Evolutionary conservation across 2,329 filamentous ascomycete genomes (phyloP), one percentile per base, ranked within the genome.

Genomic region (Aspergillus sp.): DNA sequence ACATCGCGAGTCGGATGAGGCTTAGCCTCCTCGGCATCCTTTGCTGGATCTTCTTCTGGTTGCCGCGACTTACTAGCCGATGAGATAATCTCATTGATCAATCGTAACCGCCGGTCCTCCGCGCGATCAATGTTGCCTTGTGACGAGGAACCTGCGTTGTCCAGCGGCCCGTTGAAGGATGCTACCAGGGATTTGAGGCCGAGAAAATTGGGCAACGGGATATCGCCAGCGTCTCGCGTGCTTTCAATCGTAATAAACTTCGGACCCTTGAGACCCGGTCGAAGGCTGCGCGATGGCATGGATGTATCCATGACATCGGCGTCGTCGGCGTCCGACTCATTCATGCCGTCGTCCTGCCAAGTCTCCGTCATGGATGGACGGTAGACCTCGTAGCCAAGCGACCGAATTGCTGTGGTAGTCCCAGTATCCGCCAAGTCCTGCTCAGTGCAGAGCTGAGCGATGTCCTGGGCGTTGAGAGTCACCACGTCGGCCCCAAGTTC

Each of bases 301-400:
- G 55, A 45, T 16, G 55, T 51, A 3, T 68, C 60, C 17, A 58
- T 51, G 5, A 55, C 50, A n/a, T 73, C 71, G 16, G 74, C 71
- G 11, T 79, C 72, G 2, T 78, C 77, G 4, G 74, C 71, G 11
- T 68, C 65, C n/a, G 69, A 66, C 14, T 79, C 76, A 29, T 78
- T 77, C 16, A 79, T 72, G 6, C 76, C 74, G 38, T 79, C 77
- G 10, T 74, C 70, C 47, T 73, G 67, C 53, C 60, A 63, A 16
- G 62, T 52, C n/a, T 61, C 63, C 17, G 45, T 69, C 61, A 58
- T 52, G 58, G 60, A 51, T 62, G 68, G 57, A 57, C 72, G 55
- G 50, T 82, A 81, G 13, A 82, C 78, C 50, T 85, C 81, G 58
- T 84, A 85, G 2, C 79, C 79, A 50, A 82, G 67, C 53, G 78